Percentiles rank a stretch among this genome's conserved stretches.
These are phyloP conservation scores for Coemansia sp. DNA, from an alignment of 192 early-diverging fungal species.

Conservation along the genomic window DNA sequence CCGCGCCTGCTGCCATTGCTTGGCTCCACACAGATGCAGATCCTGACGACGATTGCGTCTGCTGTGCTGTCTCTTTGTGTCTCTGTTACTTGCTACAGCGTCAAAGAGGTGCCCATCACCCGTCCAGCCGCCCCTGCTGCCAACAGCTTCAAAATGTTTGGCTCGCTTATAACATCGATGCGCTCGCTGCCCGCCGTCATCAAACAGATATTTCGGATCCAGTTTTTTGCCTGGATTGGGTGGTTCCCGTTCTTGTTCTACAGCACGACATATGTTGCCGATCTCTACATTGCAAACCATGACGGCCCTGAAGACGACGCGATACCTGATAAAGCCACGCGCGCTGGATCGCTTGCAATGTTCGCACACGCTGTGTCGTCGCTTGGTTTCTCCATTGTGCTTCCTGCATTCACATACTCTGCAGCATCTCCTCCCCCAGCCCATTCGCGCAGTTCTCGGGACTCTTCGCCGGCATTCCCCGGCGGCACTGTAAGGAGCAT, in stretches of 20 bases:
- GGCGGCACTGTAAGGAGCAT: background rate
- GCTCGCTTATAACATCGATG: constrained; percentile 50
- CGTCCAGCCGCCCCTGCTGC: constrained; percentile 5
- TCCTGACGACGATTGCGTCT: constrained; percentile 75
- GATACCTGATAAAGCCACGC: constrained; percentile 58
- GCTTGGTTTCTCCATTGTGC: constrained; percentile 50
- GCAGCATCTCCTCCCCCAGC: constrained; percentile 1
- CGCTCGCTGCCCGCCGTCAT: constrained; percentile 67
- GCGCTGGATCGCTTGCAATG: constrained; percentile 85
- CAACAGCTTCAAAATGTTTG: constrained; percentile 37
- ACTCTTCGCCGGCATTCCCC: background rate
- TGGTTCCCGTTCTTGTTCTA: constrained; percentile 98
- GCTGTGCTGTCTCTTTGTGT: constrained; percentile 61
- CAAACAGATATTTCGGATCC: constrained; percentile 78
- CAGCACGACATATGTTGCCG: constrained; percentile 58
- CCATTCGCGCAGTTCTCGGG: no score
- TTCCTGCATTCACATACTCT: constrained; percentile 47
- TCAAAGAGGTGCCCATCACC: constrained; percentile 53
- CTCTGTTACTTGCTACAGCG: constrained; percentile 66
- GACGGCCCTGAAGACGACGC: constrained; percentile 9
- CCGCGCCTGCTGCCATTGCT: constrained; percentile 63
- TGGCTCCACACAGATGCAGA: constrained; percentile 75
- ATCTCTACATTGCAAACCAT: constrained; percentile 33
- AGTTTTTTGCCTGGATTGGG: constrained; percentile 95
- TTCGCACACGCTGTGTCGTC: constrained; percentile 76